Conservation (phyloP, 148 eudicot species). For the Pouteria glomerata region DNA sequence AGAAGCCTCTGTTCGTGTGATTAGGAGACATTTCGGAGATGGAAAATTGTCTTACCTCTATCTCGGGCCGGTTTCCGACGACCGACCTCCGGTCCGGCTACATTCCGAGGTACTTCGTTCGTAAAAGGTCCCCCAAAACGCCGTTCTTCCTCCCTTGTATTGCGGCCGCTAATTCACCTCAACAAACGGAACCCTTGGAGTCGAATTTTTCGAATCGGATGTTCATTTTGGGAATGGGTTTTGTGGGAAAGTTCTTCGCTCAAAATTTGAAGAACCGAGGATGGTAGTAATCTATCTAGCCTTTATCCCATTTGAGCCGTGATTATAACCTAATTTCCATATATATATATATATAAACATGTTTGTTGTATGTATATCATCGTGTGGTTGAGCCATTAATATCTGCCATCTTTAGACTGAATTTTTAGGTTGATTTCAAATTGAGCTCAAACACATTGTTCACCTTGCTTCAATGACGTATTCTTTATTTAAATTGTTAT, state of each 20-base stretch:
- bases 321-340: background rate
- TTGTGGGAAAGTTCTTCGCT: constrained; percentile 70
- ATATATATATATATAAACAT: background rate
- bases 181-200: background rate
- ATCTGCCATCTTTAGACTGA: background rate
- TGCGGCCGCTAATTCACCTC: constrained; percentile 8
- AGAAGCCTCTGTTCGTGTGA: too few species aligned
- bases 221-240: constrained; percentile 86
- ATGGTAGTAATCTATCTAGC: constrained; percentile 49
- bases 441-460: background rate
- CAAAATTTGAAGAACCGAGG: constrained; percentile 43
- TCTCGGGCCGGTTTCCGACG: constrained; percentile 19
- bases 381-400: background rate
- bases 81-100: constrained; percentile 9
- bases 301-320: background rate
- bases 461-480: background rate
- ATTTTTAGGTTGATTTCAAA: background rate
- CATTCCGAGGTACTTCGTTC: background rate
- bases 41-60: constrained; percentile 23
- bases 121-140: background rate
- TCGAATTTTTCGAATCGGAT: constrained; percentile 34
- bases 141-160: background rate
- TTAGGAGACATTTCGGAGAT: constrained; percentile 10
- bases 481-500: background rate
- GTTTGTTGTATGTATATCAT: too few species aligned